These are phyloP conservation scores for Yamadazyma diddensiae DNA, from an alignment of 1,139 yeast species.

Conservation along the genomic window DNA sequence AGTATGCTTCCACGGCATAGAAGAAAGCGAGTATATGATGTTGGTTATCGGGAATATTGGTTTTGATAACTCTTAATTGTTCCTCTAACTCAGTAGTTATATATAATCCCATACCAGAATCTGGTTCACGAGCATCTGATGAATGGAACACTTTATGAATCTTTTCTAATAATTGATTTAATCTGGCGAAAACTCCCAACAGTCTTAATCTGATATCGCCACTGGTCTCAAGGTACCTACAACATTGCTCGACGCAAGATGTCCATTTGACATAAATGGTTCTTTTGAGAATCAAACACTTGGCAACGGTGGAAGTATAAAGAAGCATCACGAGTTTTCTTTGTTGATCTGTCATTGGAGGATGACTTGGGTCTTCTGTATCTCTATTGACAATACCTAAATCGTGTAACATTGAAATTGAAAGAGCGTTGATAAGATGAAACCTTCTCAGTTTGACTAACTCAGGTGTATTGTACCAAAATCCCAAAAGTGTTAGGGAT, in stretches of 20 bases:
- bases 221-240: conserved; percentile 42
- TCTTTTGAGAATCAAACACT: conserved; percentile 52
- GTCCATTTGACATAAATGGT: conserved; percentile 56
- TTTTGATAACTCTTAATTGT: conserved; percentile 36
- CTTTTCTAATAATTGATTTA: conserved; percentile 61
- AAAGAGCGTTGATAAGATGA: conserved; percentile 63
- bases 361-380: conserved; percentile 3
- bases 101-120: conserved; percentile 18
- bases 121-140: conserved; percentile 14
- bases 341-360: conserved; percentile 29
- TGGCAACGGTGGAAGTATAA: conserved; percentile 51
- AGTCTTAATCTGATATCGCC: conserved; percentile 27
- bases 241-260: conserved; percentile 62
- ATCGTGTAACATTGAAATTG: conserved; percentile 72
- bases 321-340: conserved; percentile 45
- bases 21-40: conserved; percentile 48
- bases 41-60: conserved; percentile 35
- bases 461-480: conserved; percentile 87
- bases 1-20: conserved; percentile 68
- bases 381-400: conserved; percentile 61
- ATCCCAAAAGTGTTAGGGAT: conserved; percentile 55
- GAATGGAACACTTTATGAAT: conserved; percentile 52
- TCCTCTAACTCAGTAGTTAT: conserved; percentile 41
- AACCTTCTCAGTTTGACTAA: conserved; percentile 74
- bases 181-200: conserved; percentile 57